Percentiles rank a stretch among this genome's conserved stretches.
These are phyloP conservation scores for Geum urbanum DNA, from an alignment of 306 rosid species.

Conservation along the genomic window DNA sequence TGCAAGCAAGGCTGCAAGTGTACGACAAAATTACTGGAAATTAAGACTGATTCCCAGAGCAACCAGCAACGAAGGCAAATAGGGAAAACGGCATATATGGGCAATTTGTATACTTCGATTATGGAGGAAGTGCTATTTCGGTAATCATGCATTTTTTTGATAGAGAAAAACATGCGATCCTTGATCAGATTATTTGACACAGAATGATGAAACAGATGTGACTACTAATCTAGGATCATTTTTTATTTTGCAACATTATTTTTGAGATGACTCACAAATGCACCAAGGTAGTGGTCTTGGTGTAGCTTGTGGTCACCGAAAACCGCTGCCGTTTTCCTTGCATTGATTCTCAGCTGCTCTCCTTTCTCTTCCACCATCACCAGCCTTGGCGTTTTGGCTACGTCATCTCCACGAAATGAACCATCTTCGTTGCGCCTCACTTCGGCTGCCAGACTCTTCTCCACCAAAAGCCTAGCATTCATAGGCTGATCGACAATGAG, in stretches of 20 bases:
- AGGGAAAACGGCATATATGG: no score
- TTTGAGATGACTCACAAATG: constrained; percentile 9
- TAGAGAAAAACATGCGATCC: no score
- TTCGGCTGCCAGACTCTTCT: constrained; percentile 36
- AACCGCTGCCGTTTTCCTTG: constrained; percentile 24
- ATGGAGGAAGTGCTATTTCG: no score
- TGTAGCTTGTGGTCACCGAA: constrained; percentile 24
- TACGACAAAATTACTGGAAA: no score
- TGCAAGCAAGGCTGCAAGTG: no score
- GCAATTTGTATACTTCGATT: no score
- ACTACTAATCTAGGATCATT: no score
- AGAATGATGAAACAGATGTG: no score
- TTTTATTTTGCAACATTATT: background rate
- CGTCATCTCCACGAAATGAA: constrained; percentile 26
- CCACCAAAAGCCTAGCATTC: constrained; percentile 39
- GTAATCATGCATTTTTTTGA: no score
- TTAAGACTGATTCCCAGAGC: no score
- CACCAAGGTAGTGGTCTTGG: constrained; percentile 15
- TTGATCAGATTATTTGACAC: no score
- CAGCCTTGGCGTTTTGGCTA: constrained; percentile 29
- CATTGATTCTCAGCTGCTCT: constrained; percentile 25
- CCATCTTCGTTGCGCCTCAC: constrained; percentile 37
- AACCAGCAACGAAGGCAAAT: no score
- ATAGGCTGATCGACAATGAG: constrained; percentile 36
- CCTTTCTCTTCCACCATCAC: constrained; percentile 38